Conservation (phyloP, 2,329 filamentous ascomycete genomes). For the Ascochyta viciae-villosae region DNA sequence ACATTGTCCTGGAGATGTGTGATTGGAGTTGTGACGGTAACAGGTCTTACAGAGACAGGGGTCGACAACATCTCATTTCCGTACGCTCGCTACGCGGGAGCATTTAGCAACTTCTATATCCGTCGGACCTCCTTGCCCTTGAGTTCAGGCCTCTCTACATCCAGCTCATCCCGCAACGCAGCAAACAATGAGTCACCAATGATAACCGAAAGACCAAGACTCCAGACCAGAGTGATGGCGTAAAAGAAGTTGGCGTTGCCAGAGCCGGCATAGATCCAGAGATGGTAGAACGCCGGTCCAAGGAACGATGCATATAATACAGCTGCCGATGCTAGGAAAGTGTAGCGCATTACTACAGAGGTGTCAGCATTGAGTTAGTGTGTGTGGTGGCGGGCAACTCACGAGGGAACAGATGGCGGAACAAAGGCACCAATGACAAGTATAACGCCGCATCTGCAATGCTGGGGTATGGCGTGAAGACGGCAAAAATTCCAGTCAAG, state of each 20-base stretch:
- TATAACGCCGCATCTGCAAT: constrained; percentile 90
- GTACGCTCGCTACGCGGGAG: not conserved
- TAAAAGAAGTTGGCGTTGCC: constrained; percentile 99
- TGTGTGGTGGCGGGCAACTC: constrained; percentile 46
- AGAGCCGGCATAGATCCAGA: constrained; percentile 98
- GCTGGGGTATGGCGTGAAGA: constrained; percentile 97
- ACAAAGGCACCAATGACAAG: constrained; percentile 81
- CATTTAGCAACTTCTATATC: constrained; percentile 60
- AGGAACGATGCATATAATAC: constrained; percentile 88
- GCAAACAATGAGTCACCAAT: constrained; percentile 90
- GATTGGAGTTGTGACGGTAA: not conserved
- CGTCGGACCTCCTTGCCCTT: constrained; percentile 86
- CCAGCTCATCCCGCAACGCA: constrained; percentile 89
- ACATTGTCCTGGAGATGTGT: not conserved
- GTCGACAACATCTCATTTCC: not conserved
- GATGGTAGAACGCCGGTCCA: constrained; percentile 92
- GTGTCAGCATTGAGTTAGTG: constrained; percentile 13
- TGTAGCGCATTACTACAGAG: constrained; percentile 81
- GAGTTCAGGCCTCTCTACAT: constrained; percentile 88
- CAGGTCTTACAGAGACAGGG: not conserved
- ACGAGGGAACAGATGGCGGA: constrained; percentile 88
- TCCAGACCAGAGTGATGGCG: constrained; percentile 98
- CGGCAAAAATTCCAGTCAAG: constrained; percentile 86
- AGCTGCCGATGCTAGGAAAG: constrained; percentile 82
- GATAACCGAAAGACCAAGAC: constrained; percentile 83